Evolutionary conservation across 2,329 filamentous ascomycete genomes (phyloP).

Genomic region (Simplicillium sp.): DNA sequence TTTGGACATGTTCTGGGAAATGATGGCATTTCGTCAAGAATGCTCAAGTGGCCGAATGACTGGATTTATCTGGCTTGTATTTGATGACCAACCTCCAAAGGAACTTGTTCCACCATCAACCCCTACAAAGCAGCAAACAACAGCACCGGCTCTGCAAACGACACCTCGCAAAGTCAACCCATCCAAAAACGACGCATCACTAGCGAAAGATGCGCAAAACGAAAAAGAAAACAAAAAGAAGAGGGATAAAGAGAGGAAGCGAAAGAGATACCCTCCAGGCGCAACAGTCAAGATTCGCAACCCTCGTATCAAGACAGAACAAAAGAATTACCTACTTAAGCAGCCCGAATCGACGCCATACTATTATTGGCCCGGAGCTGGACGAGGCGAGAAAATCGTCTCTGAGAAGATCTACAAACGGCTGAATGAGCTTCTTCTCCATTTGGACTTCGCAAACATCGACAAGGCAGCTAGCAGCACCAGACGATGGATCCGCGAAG

Average conservation of each 20-base stretch:
- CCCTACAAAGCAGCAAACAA: slow-evolving; percentile 18
- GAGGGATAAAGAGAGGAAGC: slow-evolving; percentile 24
- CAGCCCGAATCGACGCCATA: slow-evolving; percentile 46
- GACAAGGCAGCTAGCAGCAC: slow-evolving; percentile 57
- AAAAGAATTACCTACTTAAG: slow-evolving; percentile 38
- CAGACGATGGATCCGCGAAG: slow-evolving; percentile 60
- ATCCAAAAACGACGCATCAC: slow-evolving; percentile 9
- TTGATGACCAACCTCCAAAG: slow-evolving; percentile 40
- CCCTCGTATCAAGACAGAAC: slow-evolving; percentile 54
- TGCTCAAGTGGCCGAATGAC: slow-evolving; percentile 88
- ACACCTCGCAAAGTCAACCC: slow-evolving; percentile 23
- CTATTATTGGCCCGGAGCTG: slow-evolving; percentile 55
- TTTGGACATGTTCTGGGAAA: slow-evolving; percentile 93
- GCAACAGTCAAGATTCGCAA: slow-evolving; percentile 52
- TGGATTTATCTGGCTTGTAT: slow-evolving; percentile 89
- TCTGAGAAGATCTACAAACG: slow-evolving; percentile 57
- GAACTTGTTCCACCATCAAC: slow-evolving; percentile 15
- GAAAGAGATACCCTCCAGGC: slow-evolving; percentile 31
- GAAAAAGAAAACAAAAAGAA: slow-evolving; percentile 17
- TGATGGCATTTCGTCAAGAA: slow-evolving; percentile 95
- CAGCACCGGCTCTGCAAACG: slow-evolving; percentile 17
- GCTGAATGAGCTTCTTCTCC: slow-evolving; percentile 58
- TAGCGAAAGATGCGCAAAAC: slow-evolving; percentile 2
- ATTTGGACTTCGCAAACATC: slow-evolving; percentile 62
- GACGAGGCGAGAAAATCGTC: slow-evolving; percentile 55